Conservation (phyloP, 2,329 filamentous ascomycete genomes). For the Aspergillus alliaceus region DNA sequence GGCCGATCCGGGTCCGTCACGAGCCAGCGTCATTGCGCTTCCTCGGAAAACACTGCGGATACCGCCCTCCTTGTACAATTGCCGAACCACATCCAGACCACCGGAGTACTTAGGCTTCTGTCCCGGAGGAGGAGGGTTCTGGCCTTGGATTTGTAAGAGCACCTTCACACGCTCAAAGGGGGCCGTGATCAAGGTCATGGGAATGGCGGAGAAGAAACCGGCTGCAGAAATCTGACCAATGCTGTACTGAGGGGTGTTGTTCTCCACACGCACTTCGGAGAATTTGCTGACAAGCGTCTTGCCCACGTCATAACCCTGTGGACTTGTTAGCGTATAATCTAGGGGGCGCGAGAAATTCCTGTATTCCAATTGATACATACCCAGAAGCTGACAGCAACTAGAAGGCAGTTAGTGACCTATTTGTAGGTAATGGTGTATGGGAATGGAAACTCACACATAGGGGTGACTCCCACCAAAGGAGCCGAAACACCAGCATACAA, state of each 20-base stretch:
- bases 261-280: conserved; percentile 62
- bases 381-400: conserved; percentile 69
- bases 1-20: conserved; percentile 88
- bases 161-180: conserved; percentile 99
- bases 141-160: conserved; percentile 94
- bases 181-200: conserved; percentile 97
- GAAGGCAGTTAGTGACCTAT: conserved; percentile 5
- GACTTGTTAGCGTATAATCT: conserved; percentile 35
- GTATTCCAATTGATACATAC: conserved; percentile 32
- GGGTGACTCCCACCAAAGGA: conserved; percentile 90
- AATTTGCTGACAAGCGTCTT: conserved; percentile 77
- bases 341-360: neutral
- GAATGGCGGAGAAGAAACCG: conserved; percentile 96
- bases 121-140: conserved; percentile 78
- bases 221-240: conserved; percentile 88
- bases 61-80: conserved; percentile 89
- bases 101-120: conserved; percentile 91
- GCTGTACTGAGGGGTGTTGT: conserved; percentile 65
- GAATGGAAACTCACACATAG: conserved; percentile 78
- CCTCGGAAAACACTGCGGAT: conserved; percentile 91
- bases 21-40: conserved; percentile 82
- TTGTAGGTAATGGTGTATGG: too few relatives aligned
- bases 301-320: conserved; percentile 93
- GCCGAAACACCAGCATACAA: conserved; percentile 97
- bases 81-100: conserved; percentile 84